phyloP scores from a whole-genome alignment of 768 basidiomycete species.

The Mrakia blollopis region DNA sequence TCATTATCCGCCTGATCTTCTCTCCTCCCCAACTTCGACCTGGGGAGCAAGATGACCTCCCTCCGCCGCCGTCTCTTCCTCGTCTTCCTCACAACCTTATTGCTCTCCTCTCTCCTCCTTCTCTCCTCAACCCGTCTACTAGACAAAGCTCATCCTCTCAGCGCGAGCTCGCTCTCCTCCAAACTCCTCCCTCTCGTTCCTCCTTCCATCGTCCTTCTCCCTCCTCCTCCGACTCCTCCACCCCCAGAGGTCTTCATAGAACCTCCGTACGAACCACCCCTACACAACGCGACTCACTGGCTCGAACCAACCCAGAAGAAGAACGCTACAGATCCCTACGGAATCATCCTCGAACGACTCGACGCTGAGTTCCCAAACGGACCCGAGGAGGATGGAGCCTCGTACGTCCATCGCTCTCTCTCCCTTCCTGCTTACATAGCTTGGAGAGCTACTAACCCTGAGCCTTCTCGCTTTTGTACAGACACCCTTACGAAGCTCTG shows the following conservation, averaged over 20 bases:
- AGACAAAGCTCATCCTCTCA: background rate
- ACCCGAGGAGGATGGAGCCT: slow-evolving; percentile 1
- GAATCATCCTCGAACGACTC: background rate
- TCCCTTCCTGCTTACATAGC: background rate
- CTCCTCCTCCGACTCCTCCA: background rate
- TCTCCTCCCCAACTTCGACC: background rate
- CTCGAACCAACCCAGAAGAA: background rate
- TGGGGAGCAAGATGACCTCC: background rate
- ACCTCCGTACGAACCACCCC: background rate
- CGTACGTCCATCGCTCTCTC: background rate
- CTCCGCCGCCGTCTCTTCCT: background rate
- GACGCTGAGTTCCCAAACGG: background rate
- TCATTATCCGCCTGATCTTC: background rate
- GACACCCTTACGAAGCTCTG: slow-evolving; percentile 1
- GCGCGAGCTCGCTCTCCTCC: background rate
- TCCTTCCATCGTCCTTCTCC: background rate
- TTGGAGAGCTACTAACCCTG: background rate
- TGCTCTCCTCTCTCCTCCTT: background rate
- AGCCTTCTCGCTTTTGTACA: background rate
- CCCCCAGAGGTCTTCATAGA: background rate
- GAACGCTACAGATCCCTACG: slow-evolving; percentile 7
- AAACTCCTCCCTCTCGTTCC: background rate
- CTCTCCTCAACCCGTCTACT: background rate
- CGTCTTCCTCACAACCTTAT: background rate
- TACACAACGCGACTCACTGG: slow-evolving; percentile 13